These are phyloP conservation scores for Boletus sensibilis DNA, from an alignment of 768 basidiomycete genomes.

Conservation along the genomic window DNA sequence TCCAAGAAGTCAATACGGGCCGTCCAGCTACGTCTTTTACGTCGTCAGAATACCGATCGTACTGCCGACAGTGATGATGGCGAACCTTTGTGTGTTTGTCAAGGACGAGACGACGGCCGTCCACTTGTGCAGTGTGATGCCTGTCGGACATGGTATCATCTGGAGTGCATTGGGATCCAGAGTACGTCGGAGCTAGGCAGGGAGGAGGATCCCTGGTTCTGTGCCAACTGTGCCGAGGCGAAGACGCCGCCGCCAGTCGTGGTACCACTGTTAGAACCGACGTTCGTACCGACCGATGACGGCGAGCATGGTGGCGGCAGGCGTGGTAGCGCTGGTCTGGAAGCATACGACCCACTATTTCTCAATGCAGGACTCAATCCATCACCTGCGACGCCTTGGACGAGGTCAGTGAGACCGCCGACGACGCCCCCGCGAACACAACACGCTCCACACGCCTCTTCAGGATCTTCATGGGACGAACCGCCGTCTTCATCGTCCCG, in stretches of 20 bases:
- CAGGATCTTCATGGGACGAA: conserved; percentile 46
- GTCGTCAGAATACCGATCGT: conserved; percentile 39
- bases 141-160: conserved; percentile 81
- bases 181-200: conserved; percentile 62
- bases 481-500: conserved; percentile 43
- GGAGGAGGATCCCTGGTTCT: conserved; percentile 80
- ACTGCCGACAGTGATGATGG: conserved; percentile 44
- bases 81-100: conserved; percentile 63
- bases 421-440: conserved; percentile 48
- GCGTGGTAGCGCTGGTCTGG: conserved; percentile 23
- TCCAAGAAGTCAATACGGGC: conserved; percentile 69
- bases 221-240: conserved; percentile 53
- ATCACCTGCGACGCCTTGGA: conserved; percentile 56
- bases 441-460: conserved; percentile 29
- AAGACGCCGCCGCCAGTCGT: conserved; percentile 41
- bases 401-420: conserved; percentile 35
- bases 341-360: conserved; percentile 55
- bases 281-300: conserved; percentile 66
- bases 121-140: conserved; percentile 80
- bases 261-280: conserved; percentile 50
- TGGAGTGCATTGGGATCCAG: conserved; percentile 73
- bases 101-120: conserved; percentile 66
- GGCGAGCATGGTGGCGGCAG: conserved; percentile 17
- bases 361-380: conserved; percentile 53
- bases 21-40: conserved; percentile 48